Percentiles rank a stretch among this genome's conserved stretches.
These are phyloP conservation scores for Spinacia oleracea DNA, from an alignment of 179 eudicot genomes.

Conservation along the genomic window DNA sequence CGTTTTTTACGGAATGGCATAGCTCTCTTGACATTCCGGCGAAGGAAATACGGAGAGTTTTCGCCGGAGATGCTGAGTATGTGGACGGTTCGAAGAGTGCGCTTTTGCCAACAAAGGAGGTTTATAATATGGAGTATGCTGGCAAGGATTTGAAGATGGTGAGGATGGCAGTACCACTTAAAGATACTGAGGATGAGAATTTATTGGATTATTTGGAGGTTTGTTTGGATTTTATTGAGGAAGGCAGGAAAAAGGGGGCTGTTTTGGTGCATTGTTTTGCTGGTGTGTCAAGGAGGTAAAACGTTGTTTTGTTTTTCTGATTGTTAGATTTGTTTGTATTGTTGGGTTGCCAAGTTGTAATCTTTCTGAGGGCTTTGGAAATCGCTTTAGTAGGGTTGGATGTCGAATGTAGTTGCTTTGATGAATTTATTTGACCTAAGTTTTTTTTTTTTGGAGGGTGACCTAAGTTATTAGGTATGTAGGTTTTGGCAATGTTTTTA, in stretches of 20 bases:
- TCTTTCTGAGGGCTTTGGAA: background rate
- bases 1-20: slow-evolving; percentile 87
- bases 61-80: slow-evolving; percentile 41
- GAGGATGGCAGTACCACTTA: slow-evolving; percentile 90
- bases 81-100: slow-evolving; percentile 39
- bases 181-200: slow-evolving; percentile 86
- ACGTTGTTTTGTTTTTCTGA: slow-evolving; percentile 4
- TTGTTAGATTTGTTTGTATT: background rate
- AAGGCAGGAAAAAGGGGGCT: slow-evolving; percentile 67
- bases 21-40: slow-evolving; percentile 49
- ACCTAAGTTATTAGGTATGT: too few species aligned
- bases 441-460: too few species aligned
- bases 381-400: background rate
- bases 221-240: slow-evolving; percentile 81
- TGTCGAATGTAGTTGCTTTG: background rate
- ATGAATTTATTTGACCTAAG: background rate
- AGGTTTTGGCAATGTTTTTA: background rate
- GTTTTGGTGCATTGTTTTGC: slow-evolving; percentile 98
- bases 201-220: slow-evolving; percentile 89
- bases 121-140: slow-evolving; percentile 71
- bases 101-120: slow-evolving; percentile 52
- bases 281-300: slow-evolving; percentile 94
- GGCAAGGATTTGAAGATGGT: slow-evolving; percentile 82
- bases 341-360: background rate
- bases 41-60: slow-evolving; percentile 69